Base-by-base conservation (phyloP, 257 asterid genomes). In the Solanum sparsipilum region DNA sequence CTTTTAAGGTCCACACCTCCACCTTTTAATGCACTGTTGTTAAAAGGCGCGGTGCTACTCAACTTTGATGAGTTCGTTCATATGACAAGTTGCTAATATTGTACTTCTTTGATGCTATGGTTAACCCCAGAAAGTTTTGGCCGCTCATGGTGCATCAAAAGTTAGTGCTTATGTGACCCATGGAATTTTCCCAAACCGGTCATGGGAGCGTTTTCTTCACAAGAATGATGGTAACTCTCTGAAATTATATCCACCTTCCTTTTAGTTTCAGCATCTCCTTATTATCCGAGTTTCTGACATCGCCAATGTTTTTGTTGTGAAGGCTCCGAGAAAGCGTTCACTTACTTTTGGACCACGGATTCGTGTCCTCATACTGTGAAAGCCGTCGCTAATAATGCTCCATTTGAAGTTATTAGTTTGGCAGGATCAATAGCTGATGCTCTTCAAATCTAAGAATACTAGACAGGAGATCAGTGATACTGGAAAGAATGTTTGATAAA, bases 101-200 rank as follows among this genome's bases (percentile, higher is more conserved):
- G 41, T 82, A 16, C 41, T 29, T 29, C 13, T 78, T 27, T 16
- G 41, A 29, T 81, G 70, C 70, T 86, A 88, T 89, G 88, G 74
- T 68, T 34, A 35, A 73, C 84, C 23, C 90, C 95, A 96, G 99
- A 96, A 96, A 96, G 98, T 95, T 83, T 93, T 96, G 92, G 94
- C 96, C 31, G 95, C 95, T 58, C 94, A 96, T 85, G 99, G 99
- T 81, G 99, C 99, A 65, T 93, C 96, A 15, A 96, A 94, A 91
- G 99, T 96, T 89, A 96, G 99, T 87, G 98, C 99, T 18, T 96
- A 96, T 87, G 99, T 94, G 63, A 96, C 98, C 20, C 99, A 96
- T 72, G 98, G 95, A 18, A 97, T 95, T 84, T 96, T 96, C 86
- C 99, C 99, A 36, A 94, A 95, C 79, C 90, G 34, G 72, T 96